phyloP scores from a whole-genome alignment of 192 early-diverging fungal species.

The Piromyces sp. region DNA sequence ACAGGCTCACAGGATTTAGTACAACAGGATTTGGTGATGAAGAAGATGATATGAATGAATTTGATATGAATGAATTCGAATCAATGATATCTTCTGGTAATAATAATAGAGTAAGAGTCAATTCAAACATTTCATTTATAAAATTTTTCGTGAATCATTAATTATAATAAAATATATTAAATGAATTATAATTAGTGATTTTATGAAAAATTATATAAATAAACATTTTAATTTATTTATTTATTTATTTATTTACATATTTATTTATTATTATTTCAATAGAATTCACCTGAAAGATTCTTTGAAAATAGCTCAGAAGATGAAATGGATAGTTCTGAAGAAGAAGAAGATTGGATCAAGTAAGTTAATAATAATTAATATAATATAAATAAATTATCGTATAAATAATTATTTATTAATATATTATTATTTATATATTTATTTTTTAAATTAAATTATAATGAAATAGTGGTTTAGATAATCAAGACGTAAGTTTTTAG shows the following conservation, averaged over 20 bases:
- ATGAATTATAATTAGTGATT: too few species aligned
- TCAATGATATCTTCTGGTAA: neutral
- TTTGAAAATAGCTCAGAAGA: neutral
- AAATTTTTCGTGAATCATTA: too few species aligned
- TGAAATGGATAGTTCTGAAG: neutral
- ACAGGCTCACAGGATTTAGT: neutral
- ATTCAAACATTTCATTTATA: too few species aligned
- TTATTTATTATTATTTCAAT: neutral
- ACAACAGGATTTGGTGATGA: neutral
- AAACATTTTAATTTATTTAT: too few species aligned
- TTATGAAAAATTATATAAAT: too few species aligned
- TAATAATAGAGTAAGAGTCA: neutral
- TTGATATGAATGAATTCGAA: neutral
- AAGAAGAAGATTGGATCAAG: neutral
- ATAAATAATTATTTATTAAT: too few species aligned
- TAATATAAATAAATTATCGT: too few species aligned
- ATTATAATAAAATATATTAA: too few species aligned
- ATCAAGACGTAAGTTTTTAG: neutral
- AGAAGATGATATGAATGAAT: neutral
- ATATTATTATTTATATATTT: too few species aligned
- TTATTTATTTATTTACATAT: too few species aligned
- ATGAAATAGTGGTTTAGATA: neutral
- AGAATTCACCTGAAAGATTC: neutral
- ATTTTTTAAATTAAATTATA: too few species aligned
- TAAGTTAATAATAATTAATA: neutral